Conservation (phyloP, 768 basidiomycete species). For the Phylloporus arenicola region DNA sequence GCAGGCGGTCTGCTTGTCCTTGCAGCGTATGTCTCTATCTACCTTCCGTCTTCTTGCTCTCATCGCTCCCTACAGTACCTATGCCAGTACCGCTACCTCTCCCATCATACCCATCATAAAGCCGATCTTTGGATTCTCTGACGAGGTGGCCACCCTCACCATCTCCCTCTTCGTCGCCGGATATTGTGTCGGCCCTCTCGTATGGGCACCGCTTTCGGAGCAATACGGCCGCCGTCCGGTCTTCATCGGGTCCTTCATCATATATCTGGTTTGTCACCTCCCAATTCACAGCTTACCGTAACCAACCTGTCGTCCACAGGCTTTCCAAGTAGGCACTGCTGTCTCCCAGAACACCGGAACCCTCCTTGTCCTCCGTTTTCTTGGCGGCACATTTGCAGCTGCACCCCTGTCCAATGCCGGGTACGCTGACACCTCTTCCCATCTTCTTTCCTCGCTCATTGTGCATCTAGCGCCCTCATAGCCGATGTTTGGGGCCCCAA, state of each 20-base stretch:
- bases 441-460: background rate
- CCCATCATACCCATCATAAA: constrained; percentile 42
- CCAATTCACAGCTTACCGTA: background rate
- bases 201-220: constrained; percentile 55
- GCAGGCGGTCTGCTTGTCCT: constrained; percentile 46
- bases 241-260: constrained; percentile 50
- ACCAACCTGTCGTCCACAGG: constrained; percentile 26
- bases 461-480: constrained; percentile 40
- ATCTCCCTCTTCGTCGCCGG: constrained; percentile 64
- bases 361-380: constrained; percentile 63
- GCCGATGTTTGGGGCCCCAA: constrained; percentile 60
- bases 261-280: constrained; percentile 42
- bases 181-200: constrained; percentile 57
- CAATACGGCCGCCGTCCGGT: constrained; percentile 55
- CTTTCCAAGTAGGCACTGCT: constrained; percentile 61
- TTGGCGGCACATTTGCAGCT: constrained; percentile 66
- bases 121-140: constrained; percentile 43
- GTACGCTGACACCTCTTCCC: constrained; percentile 28
- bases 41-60: background rate
- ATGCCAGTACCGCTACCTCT: constrained; percentile 56
- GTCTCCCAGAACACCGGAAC: constrained; percentile 55
- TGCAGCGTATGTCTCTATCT: constrained; percentile 40
- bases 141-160: constrained; percentile 48
- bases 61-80: constrained; percentile 39
- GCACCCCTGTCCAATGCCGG: constrained; percentile 67